Conservation (phyloP, 1,284 basidiomycete species). For the Papiliotrema terrestris region DNA sequence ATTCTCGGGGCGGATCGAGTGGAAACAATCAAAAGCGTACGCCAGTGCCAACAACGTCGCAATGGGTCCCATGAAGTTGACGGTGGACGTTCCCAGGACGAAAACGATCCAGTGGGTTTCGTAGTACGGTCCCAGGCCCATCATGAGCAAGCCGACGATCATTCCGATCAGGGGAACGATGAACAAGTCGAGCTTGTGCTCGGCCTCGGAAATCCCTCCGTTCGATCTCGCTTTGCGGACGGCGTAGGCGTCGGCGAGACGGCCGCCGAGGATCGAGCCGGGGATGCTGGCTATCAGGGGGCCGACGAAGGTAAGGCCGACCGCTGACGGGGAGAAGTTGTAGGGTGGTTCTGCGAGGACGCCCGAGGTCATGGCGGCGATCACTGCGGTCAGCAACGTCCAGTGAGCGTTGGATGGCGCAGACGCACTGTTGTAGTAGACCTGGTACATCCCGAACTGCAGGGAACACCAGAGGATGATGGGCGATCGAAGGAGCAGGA, state of each 20-base stretch:
- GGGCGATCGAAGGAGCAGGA: conserved; percentile 11
- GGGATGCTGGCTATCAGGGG: conserved; percentile 19
- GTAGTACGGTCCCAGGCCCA: conserved; percentile 21
- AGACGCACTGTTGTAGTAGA: conserved; percentile 19
- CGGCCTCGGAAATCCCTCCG: conserved; percentile 19
- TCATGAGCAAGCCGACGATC: conserved; percentile 21
- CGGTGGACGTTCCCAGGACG: conserved; percentile 18
- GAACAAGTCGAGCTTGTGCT: conserved; percentile 18
- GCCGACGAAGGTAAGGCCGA: conserved; percentile 22
- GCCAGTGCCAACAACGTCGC: conserved; percentile 16
- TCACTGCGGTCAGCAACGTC: conserved; percentile 1
- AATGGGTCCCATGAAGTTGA: conserved; percentile 19
- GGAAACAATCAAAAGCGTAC: conserved; percentile 18
- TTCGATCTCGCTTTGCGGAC: conserved; percentile 8
- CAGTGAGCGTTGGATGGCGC: no score
- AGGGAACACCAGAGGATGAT: conserved; percentile 16
- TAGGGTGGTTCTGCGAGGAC: conserved; percentile 19
- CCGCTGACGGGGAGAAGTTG: conserved; percentile 17
- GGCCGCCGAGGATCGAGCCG: conserved; percentile 10
- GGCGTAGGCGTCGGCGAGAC: conserved; percentile 9
- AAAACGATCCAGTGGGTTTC: conserved; percentile 26
- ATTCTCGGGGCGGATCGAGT: conserved; percentile 4
- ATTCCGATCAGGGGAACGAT: conserved; percentile 12
- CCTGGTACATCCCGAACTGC: conserved; percentile 17
- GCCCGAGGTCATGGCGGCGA: conserved; percentile 18